Evolutionary conservation across 2,329 filamentous ascomycete genomes (phyloP), one percentile per base, ranked within the genome.

Genomic region (Podosphaera leucotricha): DNA sequence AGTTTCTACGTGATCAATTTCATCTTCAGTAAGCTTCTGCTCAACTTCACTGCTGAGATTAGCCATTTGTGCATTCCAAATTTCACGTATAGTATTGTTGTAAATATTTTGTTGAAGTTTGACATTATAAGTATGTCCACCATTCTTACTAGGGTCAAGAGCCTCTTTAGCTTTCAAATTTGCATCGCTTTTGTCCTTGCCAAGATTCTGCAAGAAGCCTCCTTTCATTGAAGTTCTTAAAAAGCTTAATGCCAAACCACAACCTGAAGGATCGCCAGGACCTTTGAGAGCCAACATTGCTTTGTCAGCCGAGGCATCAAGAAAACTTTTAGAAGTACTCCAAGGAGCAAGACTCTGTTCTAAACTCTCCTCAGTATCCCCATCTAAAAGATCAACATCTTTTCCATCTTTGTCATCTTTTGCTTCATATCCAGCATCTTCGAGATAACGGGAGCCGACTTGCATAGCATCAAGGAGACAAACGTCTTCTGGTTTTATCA

Each of bases 221-320:
- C 90, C 90, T 62, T 98, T 98, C 90, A 98, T 98, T 1, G 84
- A 92, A 0, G 86, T 94, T 57, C 90, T 85, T 60, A 98, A 86
- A 60, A 98, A 94, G 58, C 83, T 94, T 65, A 95, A 93, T 2
- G 83, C 90, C 47, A 94, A 76, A 1, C 90, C 90, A 54, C 86
- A 80, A 20, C 85, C 85, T 0, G 87, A 93, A 2, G 90, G 90
- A 57, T 98, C 90, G 45, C 90, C 90, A 51, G 92, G 83, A 18
- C 90, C 90, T 53, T 94, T 86, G 11, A 98, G 70, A 53, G 86
- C 80, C 39, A 98, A 71, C 90, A 98, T 98, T 2, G 90, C 90
- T 59, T 98, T 98, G 47, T 85, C 84, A 47, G 85, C 78, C 42
- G 83, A 87, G 1, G 90, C 90, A 51, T 94, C 81, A 47, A 94